These are phyloP conservation scores for Sporodiniella umbellata DNA, from an alignment of 371 early-diverging fungal species.

Conservation along the genomic window DNA sequence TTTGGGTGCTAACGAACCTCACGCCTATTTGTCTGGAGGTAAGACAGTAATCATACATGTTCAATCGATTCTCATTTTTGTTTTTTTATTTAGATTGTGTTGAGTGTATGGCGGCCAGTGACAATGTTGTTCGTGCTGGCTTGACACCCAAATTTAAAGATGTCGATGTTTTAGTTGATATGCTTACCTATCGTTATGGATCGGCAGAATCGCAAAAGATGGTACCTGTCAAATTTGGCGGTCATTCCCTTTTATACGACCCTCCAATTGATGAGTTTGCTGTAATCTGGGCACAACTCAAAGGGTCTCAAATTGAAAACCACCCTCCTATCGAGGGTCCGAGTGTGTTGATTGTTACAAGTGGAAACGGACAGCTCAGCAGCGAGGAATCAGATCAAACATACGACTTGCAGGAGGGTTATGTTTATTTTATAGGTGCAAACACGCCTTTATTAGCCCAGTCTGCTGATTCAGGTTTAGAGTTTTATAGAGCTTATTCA, in stretches of 20 bases:
- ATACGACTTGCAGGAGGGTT: constrained; percentile 44
- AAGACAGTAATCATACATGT: constrained; percentile 6
- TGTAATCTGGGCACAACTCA: constrained; percentile 64
- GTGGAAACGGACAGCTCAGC: constrained; percentile 49
- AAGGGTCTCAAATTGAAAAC: constrained; percentile 42
- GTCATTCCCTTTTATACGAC: constrained; percentile 75
- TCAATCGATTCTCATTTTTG: neutral
- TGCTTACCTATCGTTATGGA: constrained; percentile 90
- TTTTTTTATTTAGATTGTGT: constrained; percentile 71
- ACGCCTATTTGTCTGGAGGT: constrained; percentile 95
- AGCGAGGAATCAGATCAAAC: constrained; percentile 21
- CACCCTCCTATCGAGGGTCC: constrained; percentile 74
- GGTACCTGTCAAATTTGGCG: constrained; percentile 42
- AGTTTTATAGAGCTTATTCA: constrained; percentile 63
- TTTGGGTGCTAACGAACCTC: constrained; percentile 95
- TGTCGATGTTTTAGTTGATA: constrained; percentile 84
- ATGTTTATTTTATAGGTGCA: constrained; percentile 68
- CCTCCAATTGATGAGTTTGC: constrained; percentile 97
- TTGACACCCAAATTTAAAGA: constrained; percentile 98
- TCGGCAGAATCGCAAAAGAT: constrained; percentile 77
- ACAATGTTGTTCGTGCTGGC: constrained; percentile 97
- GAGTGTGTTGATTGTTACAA: constrained; percentile 78
- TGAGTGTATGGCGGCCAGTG: constrained; percentile 98
- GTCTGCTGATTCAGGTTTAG: constrained; percentile 43
- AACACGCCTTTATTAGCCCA: constrained; percentile 44